Conservation (phyloP, 768 basidiomycete genomes). For the Kwoniella newhampshirensis region DNA sequence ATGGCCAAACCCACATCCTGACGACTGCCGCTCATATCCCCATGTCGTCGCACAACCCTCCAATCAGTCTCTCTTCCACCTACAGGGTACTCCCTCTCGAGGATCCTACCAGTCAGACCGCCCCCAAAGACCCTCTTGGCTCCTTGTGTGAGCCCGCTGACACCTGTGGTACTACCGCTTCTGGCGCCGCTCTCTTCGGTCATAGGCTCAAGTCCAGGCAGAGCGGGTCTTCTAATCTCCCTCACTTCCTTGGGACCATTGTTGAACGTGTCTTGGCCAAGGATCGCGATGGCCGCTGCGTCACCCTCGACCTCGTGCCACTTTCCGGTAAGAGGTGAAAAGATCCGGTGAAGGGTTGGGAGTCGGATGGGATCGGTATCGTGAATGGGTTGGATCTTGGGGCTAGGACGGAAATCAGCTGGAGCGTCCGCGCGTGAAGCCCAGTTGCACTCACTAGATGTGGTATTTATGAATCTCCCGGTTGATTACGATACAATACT, state of each 20-base stretch:
- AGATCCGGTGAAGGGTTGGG: conserved; percentile 46
- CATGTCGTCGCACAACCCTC: conserved; percentile 1
- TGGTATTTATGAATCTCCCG: conserved; percentile 50
- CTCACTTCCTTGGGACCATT: conserved; percentile 35
- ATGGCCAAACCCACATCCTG: not conserved
- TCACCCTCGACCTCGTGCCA: conserved; percentile 52
- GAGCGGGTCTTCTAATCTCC: conserved; percentile 25
- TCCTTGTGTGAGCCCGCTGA: too few species aligned
- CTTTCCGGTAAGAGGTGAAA: conserved; percentile 35
- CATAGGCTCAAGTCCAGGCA: conserved; percentile 26
- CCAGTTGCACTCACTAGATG: conserved; percentile 39
- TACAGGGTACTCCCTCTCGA: conserved; percentile 14
- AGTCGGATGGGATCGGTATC: conserved; percentile 48
- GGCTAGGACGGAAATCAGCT: conserved; percentile 23
- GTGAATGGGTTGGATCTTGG: conserved; percentile 49
- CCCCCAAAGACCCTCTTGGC: not conserved
- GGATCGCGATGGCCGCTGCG: conserved; percentile 45
- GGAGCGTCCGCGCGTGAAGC: not conserved
- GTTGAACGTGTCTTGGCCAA: conserved; percentile 42
- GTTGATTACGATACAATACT: conserved; percentile 38
- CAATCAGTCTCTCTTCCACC: conserved; percentile 13
- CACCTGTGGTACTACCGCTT: conserved; percentile 5
- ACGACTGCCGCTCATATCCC: not conserved
- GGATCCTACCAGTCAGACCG: conserved; percentile 6
- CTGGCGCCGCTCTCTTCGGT: conserved; percentile 5